Conservation (phyloP, 345 rosid species). For the Adansonia digitata region DNA sequence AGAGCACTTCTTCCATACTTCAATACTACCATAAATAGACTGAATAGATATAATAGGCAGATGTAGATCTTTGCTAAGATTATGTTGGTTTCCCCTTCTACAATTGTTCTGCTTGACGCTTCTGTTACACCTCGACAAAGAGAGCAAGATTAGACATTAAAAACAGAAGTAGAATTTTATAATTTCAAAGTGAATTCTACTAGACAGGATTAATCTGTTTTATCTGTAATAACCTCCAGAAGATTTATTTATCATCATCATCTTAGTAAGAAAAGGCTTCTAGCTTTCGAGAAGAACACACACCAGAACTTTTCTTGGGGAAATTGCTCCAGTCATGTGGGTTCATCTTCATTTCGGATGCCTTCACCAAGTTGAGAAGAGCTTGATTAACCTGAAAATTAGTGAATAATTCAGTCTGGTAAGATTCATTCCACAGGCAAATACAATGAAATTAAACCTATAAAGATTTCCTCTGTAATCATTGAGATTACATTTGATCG, state of each 20-base stretch:
- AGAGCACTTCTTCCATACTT: conserved; percentile 47
- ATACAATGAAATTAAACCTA: not conserved
- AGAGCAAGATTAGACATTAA: conserved; percentile 2
- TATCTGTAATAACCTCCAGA: not conserved
- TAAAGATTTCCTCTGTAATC: not conserved
- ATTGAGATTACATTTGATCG: not conserved
- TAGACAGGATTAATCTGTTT: not conserved
- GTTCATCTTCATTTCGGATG: conserved; percentile 48
- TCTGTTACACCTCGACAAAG: not conserved
- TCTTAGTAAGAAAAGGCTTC: not conserved
- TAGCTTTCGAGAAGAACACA: not conserved
- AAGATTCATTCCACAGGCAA: not conserved
- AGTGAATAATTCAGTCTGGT: not conserved
- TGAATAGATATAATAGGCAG: conserved; percentile 46
- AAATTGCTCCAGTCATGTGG: conserved; percentile 76
- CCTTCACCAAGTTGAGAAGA: conserved; percentile 61
- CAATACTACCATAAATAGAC: conserved; percentile 50
- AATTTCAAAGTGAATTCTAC: not conserved
- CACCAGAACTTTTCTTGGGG: conserved; percentile 43
- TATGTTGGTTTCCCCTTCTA: conserved; percentile 31
- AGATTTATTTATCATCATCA: not conserved
- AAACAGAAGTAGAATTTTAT: not conserved
- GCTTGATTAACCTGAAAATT: conserved; percentile 81
- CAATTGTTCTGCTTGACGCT: conserved; percentile 22
- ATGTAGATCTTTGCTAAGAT: conserved; percentile 39